These are phyloP conservation scores for Plasmodium gonderi DNA, from an alignment of 169 alveolate genomes.

Conservation along the genomic window DNA sequence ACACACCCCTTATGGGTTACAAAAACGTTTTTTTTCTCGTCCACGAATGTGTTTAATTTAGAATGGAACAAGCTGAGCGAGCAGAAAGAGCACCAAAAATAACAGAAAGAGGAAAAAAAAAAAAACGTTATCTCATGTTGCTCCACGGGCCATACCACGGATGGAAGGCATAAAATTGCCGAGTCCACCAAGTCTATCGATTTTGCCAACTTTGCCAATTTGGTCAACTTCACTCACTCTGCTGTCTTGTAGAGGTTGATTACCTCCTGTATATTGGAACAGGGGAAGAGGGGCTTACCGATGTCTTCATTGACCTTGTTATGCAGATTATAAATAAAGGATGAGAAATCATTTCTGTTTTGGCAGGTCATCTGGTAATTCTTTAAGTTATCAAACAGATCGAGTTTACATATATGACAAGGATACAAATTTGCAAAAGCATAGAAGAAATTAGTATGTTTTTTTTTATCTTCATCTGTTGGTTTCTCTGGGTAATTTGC, in stretches of 20 bases:
- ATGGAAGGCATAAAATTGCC: too few relatives aligned
- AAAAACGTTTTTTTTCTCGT: too few relatives aligned
- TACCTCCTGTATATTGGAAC: constrained; percentile 10
- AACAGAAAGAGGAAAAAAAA: too few relatives aligned
- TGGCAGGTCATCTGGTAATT: constrained; percentile 78
- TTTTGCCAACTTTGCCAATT: background rate
- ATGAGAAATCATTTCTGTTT: constrained; percentile 61
- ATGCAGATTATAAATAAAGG: constrained; percentile 86
- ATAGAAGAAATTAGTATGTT: constrained; percentile 77
- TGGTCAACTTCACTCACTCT: background rate
- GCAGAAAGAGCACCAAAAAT: too few relatives aligned
- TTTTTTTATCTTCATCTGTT: constrained; percentile 77
- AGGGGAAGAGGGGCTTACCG: constrained; percentile 20
- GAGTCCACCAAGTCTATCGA: too few relatives aligned
- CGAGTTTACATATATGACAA: constrained; percentile 86
- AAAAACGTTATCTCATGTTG: too few relatives aligned
- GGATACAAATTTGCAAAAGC: constrained; percentile 87
- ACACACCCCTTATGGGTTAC: too few relatives aligned
- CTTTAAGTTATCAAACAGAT: constrained; percentile 77
- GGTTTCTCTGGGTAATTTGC: constrained; percentile 86
- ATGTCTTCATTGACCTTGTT: constrained; percentile 85
- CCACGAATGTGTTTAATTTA: too few relatives aligned
- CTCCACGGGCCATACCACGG: too few relatives aligned
- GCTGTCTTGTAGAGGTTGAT: constrained; percentile 20
- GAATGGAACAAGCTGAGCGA: too few relatives aligned